Conservation (phyloP, 2,329 filamentous ascomycete genomes). For the Aspergillus hortae region DNA sequence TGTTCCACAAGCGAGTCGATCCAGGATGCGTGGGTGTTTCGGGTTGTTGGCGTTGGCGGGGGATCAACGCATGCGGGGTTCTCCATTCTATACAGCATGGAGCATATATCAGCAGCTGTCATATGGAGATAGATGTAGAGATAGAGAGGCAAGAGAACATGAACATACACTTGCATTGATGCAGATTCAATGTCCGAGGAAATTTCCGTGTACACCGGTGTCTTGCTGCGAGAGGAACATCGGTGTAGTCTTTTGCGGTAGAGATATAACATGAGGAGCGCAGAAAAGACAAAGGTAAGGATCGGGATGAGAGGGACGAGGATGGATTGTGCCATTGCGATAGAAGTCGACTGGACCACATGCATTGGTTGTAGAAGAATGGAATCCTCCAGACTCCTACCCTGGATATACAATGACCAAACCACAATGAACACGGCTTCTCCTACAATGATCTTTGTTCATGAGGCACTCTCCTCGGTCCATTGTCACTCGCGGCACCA, state of each 20-base stretch:
- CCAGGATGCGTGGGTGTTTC: not conserved
- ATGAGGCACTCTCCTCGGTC: not conserved
- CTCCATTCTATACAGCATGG: not conserved
- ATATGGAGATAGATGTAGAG: too few relatives aligned
- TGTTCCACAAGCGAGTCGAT: not conserved
- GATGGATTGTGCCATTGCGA: constrained; percentile 14
- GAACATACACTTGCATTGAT: not conserved
- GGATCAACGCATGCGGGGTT: not conserved
- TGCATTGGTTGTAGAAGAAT: not conserved
- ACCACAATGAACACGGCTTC: not conserved
- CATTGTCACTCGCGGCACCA: not conserved
- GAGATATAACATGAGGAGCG: constrained; percentile 10
- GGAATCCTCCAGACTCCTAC: not conserved
- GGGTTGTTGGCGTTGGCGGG: not conserved
- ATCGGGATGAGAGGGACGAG: constrained; percentile 8
- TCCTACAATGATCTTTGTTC: constrained; percentile 9
- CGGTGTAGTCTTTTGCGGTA: constrained; percentile 1
- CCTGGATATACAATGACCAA: not conserved
- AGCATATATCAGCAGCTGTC: too few relatives aligned
- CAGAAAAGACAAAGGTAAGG: constrained; percentile 17
- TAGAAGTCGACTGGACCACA: too few relatives aligned
- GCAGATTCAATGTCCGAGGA: not conserved
- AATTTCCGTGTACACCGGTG: not conserved
- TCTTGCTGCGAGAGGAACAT: not conserved
- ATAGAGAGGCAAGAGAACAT: too few relatives aligned